A percentile compares a stretch with the other conserved stretches of the same genome.
These are phyloP conservation scores for Nasturtium officinale DNA, from an alignment of 345 rosid genomes.

Conservation along the genomic window DNA sequence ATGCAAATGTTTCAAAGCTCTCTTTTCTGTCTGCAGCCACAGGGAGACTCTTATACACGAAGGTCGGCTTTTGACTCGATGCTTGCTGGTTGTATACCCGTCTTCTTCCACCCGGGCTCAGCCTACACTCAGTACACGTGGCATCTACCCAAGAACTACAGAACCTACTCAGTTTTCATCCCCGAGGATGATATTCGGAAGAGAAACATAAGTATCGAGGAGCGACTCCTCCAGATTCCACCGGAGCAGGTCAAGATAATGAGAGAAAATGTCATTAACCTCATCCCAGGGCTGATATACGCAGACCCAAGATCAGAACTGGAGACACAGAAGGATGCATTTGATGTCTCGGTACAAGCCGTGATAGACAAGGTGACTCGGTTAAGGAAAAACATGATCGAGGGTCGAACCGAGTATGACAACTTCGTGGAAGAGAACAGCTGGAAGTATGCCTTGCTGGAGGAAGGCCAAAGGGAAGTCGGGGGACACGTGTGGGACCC, in stretches of 20 bases:
- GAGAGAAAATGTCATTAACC: conserved; percentile 77
- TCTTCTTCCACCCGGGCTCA: conserved; percentile 93
- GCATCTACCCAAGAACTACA: conserved; percentile 84
- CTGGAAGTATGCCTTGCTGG: conserved; percentile 85
- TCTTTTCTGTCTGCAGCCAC: conserved; percentile 84
- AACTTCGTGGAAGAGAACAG: conserved; percentile 85
- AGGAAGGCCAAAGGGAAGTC: conserved; percentile 74
- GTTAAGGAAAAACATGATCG: conserved; percentile 72
- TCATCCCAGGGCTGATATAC: conserved; percentile 70
- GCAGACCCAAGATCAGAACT: conserved; percentile 78
- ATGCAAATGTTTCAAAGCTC: conserved; percentile 90
- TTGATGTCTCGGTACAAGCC: conserved; percentile 80
- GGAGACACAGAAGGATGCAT: conserved; percentile 70
- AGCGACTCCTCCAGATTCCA: conserved; percentile 65
- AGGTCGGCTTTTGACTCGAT: conserved; percentile 88
- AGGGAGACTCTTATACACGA: conserved; percentile 89
- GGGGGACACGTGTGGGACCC: conserved; percentile 94
- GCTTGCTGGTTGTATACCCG: conserved; percentile 88
- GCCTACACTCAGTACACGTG: conserved; percentile 89
- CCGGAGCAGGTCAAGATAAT: conserved; percentile 68
- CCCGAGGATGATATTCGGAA: conserved; percentile 78
- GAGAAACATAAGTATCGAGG: conserved; percentile 76
- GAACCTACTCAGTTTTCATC: conserved; percentile 85
- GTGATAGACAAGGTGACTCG: conserved; percentile 77
- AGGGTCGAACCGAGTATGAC: conserved; percentile 76